Evolutionary conservation across 306 rosid species (phyloP).

Genomic region (Purshia tridentata): DNA sequence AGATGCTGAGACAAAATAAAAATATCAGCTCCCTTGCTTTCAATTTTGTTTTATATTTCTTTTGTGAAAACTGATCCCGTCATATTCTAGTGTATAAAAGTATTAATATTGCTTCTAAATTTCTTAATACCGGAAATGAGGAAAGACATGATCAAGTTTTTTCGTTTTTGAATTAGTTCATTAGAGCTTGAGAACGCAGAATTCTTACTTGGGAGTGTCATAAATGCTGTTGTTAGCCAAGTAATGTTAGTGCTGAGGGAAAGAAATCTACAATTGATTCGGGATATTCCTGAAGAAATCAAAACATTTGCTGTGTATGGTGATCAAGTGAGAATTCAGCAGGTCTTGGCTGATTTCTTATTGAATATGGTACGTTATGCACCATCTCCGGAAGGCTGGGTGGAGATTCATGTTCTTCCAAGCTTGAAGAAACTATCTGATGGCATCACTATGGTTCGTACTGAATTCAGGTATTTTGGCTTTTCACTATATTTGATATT

Average conservation of each 20-base stretch:
- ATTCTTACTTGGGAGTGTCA: conserved; percentile 83
- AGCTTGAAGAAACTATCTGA: conserved; percentile 65
- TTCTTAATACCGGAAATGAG: neutral
- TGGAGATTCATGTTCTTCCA: conserved; percentile 84
- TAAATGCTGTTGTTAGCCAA: conserved; percentile 98
- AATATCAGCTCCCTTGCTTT: neutral
- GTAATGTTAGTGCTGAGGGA: conserved; percentile 85
- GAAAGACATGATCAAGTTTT: conserved; percentile 28
- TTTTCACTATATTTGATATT: neutral
- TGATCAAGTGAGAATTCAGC: conserved; percentile 92
- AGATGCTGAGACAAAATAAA: neutral
- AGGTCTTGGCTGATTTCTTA: conserved; percentile 87
- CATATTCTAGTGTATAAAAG: neutral
- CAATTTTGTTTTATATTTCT: neutral
- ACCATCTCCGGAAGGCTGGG: conserved; percentile 95
- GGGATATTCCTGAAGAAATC: conserved; percentile 98
- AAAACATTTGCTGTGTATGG: conserved; percentile 87
- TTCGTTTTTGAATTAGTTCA: conserved; percentile 49
- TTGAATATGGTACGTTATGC: conserved; percentile 89
- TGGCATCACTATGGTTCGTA: conserved; percentile 53
- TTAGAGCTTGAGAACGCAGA: conserved; percentile 89
- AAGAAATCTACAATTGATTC: conserved; percentile 80
- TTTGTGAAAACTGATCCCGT: neutral
- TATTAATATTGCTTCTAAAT: neutral
- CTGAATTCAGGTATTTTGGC: conserved; percentile 79